Evolutionary conservation across 1,284 basidiomycete genomes (phyloP).

Genomic region (Trametes polyzona): DNA sequence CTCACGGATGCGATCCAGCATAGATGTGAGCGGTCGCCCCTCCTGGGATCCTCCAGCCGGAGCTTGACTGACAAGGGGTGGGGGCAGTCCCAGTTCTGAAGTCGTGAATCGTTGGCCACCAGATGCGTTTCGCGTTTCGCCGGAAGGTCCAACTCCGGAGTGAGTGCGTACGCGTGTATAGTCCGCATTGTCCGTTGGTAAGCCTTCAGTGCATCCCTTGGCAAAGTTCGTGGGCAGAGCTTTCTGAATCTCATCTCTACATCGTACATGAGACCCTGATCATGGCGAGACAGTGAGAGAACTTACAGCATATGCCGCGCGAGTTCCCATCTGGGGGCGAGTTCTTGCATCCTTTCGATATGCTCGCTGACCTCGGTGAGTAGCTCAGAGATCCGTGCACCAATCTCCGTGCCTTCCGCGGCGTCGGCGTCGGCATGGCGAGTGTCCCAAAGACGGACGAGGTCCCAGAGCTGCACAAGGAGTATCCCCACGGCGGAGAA

Average conservation of each 20-base stretch:
- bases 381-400: conserved; percentile 16
- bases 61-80: too few species aligned
- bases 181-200: not conserved
- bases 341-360: conserved; percentile 25
- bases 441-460: conserved; percentile 23
- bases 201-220: not conserved
- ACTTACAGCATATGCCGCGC: conserved; percentile 28
- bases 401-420: not conserved
- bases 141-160: too few species aligned
- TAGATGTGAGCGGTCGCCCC: too few species aligned
- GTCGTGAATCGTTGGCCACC: too few species aligned
- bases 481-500: conserved; percentile 28
- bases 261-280: not conserved
- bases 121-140: too few species aligned
- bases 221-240: not conserved
- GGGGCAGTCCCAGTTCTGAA: too few species aligned
- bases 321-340: conserved; percentile 30
- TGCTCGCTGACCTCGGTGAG: conserved; percentile 25
- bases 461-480: conserved; percentile 31
- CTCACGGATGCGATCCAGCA: too few species aligned
- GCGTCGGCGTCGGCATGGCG: not conserved
- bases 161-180: too few species aligned
- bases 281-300: not conserved
- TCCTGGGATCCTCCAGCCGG: too few species aligned
- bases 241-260: not conserved